A percentile compares a stretch with the other conserved stretches of the same genome.
These are phyloP conservation scores for Chalciporus sphaerocephalus DNA, from an alignment of 768 basidiomycete genomes.

Conservation along the genomic window DNA sequence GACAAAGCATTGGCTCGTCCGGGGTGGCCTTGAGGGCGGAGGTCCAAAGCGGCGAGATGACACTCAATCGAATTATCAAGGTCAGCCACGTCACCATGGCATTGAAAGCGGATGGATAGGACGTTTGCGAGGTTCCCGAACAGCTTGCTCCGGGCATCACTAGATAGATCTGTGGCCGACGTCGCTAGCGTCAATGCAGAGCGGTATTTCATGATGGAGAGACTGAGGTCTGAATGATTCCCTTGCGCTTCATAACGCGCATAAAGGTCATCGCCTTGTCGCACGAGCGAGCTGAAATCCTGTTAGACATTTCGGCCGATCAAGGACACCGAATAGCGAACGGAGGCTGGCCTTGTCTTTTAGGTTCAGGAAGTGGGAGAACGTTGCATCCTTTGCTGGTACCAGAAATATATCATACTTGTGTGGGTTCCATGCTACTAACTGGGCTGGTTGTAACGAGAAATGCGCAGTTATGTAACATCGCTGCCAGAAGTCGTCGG, in stretches of 20 bases:
- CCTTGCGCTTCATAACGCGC: conserved; percentile 21
- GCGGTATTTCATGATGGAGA: conserved; percentile 26
- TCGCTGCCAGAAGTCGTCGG: too few species aligned
- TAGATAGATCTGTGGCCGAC: conserved; percentile 14
- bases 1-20: conserved; percentile 22
- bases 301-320: conserved; percentile 4
- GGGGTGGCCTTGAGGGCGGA: conserved; percentile 26
- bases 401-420: too few species aligned
- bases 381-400: too few species aligned
- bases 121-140: conserved; percentile 28
- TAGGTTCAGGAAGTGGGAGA: too few species aligned
- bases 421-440: too few species aligned
- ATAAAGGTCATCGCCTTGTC: conserved; percentile 23
- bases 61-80: conserved; percentile 27
- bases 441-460: too few species aligned
- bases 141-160: conserved; percentile 22
- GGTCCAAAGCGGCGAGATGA: conserved; percentile 23
- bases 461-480: too few species aligned
- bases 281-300: conserved; percentile 23
- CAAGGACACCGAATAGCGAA: too few species aligned
- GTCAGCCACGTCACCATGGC: conserved; percentile 24
- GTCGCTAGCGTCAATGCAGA: conserved; percentile 23
- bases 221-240: conserved; percentile 21
- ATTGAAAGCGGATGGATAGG: conserved; percentile 26
- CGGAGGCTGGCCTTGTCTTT: too few species aligned